A percentile compares a stretch with the other conserved stretches of the same genome.
Conservation (phyloP, 73 alveolate genomes). For the Diophrys appendiculata region DNA sequence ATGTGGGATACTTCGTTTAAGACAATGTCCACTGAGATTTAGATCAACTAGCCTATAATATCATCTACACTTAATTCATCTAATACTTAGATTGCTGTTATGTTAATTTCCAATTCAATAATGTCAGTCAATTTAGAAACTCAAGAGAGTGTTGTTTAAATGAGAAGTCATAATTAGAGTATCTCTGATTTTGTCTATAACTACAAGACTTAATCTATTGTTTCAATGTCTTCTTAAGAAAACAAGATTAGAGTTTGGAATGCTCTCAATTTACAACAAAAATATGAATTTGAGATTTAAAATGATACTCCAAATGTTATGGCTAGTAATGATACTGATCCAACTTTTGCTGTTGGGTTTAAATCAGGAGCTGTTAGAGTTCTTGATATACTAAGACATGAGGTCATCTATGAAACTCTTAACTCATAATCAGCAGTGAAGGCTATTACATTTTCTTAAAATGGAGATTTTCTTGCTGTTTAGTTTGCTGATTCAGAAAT, state of each 20-base stretch:
- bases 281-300: slow-evolving; percentile 37
- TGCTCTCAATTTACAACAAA: slow-evolving; percentile 35
- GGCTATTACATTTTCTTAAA: slow-evolving; percentile 39
- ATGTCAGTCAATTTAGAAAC: slow-evolving; percentile 37
- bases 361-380: slow-evolving; percentile 69
- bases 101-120: slow-evolving; percentile 32
- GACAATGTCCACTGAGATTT: slow-evolving; percentile 47
- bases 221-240: slow-evolving; percentile 39
- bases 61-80: slow-evolving; percentile 13
- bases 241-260: slow-evolving; percentile 51
- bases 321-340: slow-evolving; percentile 14
- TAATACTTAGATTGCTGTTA: slow-evolving; percentile 33
- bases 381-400: slow-evolving; percentile 31
- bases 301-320: slow-evolving; percentile 46
- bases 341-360: slow-evolving; percentile 58
- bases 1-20: slow-evolving; percentile 57
- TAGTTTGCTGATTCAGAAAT: slow-evolving; percentile 40
- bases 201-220: slow-evolving; percentile 7
- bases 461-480: slow-evolving; percentile 40
- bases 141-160: slow-evolving; percentile 17
- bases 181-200: slow-evolving; percentile 38
- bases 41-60: slow-evolving; percentile 37
- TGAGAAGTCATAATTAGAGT: slow-evolving; percentile 53
- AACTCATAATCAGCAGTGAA: slow-evolving; percentile 48
- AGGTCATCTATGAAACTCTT: slow-evolving; percentile 54